These are phyloP conservation scores for Amyloporia xantha DNA, from an alignment of 768 basidiomycete genomes.

Conservation along the genomic window DNA sequence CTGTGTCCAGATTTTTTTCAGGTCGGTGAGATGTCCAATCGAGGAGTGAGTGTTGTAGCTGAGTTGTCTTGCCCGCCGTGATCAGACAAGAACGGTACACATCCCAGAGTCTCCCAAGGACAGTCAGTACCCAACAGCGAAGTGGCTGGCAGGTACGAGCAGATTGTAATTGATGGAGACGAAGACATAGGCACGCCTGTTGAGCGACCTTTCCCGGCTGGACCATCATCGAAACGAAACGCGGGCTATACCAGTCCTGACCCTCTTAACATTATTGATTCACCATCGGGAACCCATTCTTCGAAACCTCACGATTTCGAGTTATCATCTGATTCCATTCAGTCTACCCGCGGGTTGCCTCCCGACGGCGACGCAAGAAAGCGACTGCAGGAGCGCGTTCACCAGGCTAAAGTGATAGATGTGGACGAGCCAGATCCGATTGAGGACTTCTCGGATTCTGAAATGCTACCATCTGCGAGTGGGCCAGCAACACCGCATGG, in stretches of 20 bases:
- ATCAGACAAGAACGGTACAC: neutral
- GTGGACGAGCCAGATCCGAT: neutral
- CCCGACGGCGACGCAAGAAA: neutral
- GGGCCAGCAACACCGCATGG: neutral
- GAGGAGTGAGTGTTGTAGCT: too few species aligned
- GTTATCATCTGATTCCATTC: neutral
- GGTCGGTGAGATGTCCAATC: too few species aligned
- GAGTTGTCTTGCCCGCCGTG: neutral
- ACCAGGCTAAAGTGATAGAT: neutral
- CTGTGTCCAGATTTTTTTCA: too few species aligned
- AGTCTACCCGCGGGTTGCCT: neutral
- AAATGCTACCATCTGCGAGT: neutral
- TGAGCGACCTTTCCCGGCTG: neutral
- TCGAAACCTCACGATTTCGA: neutral
- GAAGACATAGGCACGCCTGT: neutral
- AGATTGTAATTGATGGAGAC: neutral
- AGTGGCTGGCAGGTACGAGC: too few species aligned
- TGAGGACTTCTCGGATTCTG: neutral
- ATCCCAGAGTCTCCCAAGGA: neutral
- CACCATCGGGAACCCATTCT: neutral
- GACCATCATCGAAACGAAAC: neutral
- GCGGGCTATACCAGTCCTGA: neutral
- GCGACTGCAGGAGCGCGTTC: neutral
- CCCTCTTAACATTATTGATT: neutral
- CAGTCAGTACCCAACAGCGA: too few species aligned